Base-by-base conservation (phyloP, 2,329 filamentous ascomycete genomes). In the Verticillium tricorpus region DNA sequence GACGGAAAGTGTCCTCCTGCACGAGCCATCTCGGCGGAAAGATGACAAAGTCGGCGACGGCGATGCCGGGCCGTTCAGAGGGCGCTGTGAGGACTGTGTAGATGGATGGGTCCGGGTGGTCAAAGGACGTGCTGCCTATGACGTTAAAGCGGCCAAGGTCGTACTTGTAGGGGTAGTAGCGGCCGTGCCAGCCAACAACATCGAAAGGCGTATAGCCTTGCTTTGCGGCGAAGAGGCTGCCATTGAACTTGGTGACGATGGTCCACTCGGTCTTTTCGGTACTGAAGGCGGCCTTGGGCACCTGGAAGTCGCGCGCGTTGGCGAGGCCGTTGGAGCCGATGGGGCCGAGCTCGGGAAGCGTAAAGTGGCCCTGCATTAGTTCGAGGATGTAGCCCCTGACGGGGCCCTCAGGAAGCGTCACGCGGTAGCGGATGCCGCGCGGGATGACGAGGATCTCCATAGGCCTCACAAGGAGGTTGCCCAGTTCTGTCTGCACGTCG, bases 301-400 rank as follows among this genome's bases (percentile, higher is more conserved):
- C 77, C 67, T 88, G 79, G 69, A 90, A 91, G 74, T 91, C 88
- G 2, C 87, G 79, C 1, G 81, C 77, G 63, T 89, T 88, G 4
- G 88, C 88, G n/a, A 90, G 77, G 1, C 86, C 84, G 65, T 89
- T 89, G 7, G 85, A 85, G 0, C 88, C 88, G 3, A 91, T 79
- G 0, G 86, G 86, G 0, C 88, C 88, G 0, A 90, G 78, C 60
- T 90, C 88, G 0, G 88, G 88, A 0, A 91, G 82, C 45, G 83
- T 76, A 66, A 87, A 90, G 70, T 87, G 84, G 0, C 81, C 80
- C 50, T 87, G 85, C 71, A 86, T 90, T 8, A 90, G 74, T 71
- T 91, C 88, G 37, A 88, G 82, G 58, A 89, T 84, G 69, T 89
- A 90, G 3, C 88, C 89, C 58, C 86, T 80, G 0, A 83, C 82